These are phyloP conservation scores for Wickerhamiella pararugosa DNA, from an alignment of 1,139 yeast genomes.

Conservation along the genomic window DNA sequence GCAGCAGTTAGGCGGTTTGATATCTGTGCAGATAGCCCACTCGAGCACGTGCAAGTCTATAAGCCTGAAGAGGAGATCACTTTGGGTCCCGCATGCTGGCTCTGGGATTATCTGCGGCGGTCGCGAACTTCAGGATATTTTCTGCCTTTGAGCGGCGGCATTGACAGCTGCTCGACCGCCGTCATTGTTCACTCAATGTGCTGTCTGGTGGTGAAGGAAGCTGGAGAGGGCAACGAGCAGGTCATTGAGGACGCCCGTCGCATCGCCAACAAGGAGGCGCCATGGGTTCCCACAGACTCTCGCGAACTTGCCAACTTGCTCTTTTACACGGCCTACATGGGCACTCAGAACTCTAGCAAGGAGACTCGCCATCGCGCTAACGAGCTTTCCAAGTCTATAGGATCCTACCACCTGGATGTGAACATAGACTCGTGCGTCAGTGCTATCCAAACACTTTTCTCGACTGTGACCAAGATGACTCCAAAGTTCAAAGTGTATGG, in stretches of 20 bases:
- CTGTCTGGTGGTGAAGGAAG: slow-evolving; percentile 56
- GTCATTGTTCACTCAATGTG: slow-evolving; percentile 93
- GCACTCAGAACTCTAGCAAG: slow-evolving; percentile 75
- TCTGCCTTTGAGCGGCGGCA: slow-evolving; percentile 90
- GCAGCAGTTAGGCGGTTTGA: slow-evolving; percentile 1
- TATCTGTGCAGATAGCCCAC: slow-evolving; percentile 29
- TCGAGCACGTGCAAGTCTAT: slow-evolving; percentile 43
- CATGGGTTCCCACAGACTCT: slow-evolving; percentile 58
- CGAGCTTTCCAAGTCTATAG: slow-evolving; percentile 56
- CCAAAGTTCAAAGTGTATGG: slow-evolving; percentile 89
- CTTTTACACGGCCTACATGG: slow-evolving; percentile 90
- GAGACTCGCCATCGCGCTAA: slow-evolving; percentile 84
- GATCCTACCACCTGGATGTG: slow-evolving; percentile 80
- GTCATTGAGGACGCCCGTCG: slow-evolving; percentile 61
- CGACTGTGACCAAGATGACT: slow-evolving; percentile 74
- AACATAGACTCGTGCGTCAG: slow-evolving; percentile 77
- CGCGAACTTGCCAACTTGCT: slow-evolving; percentile 59
- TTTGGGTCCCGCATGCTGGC: slow-evolving; percentile 97
- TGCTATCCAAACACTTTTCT: slow-evolving; percentile 62
- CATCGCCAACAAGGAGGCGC: slow-evolving; percentile 36
- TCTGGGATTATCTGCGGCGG: slow-evolving; percentile 93
- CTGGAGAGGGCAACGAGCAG: slow-evolving; percentile 48
- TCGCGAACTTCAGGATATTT: slow-evolving; percentile 83
- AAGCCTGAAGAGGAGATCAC: slow-evolving; percentile 93
- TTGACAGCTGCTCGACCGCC: slow-evolving; percentile 95